Conservation (phyloP, 1,139 yeast genomes). For the Ogataea hybrid region DNA sequence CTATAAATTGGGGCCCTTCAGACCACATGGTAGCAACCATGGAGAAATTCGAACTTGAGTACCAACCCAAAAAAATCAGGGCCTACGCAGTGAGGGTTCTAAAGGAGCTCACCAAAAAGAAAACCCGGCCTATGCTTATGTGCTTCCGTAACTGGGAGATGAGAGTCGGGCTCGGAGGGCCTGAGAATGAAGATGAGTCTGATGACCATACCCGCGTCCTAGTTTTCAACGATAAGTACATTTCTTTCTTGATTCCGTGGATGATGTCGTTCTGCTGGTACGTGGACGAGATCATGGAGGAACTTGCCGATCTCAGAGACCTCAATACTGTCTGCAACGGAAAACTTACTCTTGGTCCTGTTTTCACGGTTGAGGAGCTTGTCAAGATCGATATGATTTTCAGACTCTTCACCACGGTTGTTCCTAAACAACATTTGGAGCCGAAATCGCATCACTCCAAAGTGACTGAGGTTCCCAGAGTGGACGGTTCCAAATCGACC, state of each 20-base stretch:
- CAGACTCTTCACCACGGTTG: neutral
- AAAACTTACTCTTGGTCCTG: conserved; percentile 8
- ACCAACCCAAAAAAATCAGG: conserved; percentile 12
- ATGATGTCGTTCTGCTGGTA: conserved; percentile 12
- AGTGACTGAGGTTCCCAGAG: too few species aligned
- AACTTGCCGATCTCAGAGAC: conserved; percentile 13
- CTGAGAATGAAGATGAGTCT: conserved; percentile 1
- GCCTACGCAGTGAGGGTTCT: conserved; percentile 19
- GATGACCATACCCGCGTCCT: conserved; percentile 4
- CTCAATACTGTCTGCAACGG: conserved; percentile 12
- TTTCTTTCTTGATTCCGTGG: conserved; percentile 12
- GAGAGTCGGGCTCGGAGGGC: neutral
- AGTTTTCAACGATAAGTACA: conserved; percentile 18
- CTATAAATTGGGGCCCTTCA: neutral
- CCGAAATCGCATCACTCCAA: too few species aligned
- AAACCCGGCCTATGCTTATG: conserved; percentile 20
- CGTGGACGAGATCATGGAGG: conserved; percentile 11
- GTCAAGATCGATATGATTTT: conserved; percentile 13
- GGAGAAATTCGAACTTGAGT: neutral
- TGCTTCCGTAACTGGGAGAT: conserved; percentile 21
- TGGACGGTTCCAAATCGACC: too few species aligned
- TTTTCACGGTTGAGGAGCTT: conserved; percentile 14
- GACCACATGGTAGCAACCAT: neutral
- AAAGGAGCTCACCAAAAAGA: conserved; percentile 22
- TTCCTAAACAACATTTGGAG: too few species aligned